Conservation (phyloP, 495 filamentous ascomycete species). For the Lichenothelia convexa region DNA sequence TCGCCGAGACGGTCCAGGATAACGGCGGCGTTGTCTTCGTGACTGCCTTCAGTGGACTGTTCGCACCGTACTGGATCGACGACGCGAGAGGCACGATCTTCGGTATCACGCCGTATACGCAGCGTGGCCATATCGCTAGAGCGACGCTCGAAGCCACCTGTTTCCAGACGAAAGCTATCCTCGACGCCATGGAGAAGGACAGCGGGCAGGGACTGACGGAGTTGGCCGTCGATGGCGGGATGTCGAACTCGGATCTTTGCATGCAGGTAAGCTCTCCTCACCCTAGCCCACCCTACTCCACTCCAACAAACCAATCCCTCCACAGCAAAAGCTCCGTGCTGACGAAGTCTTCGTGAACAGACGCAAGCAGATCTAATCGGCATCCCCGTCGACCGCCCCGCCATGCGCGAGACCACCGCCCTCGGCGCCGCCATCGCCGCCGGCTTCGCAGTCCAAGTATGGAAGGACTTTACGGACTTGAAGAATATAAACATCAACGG, state of each 20-base stretch:
- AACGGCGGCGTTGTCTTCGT: constrained; percentile 89
- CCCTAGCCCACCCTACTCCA: not conserved
- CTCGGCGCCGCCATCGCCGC: constrained; percentile 90
- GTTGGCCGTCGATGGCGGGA: constrained; percentile 81
- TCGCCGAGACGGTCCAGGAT: constrained; percentile 68
- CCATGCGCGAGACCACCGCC: constrained; percentile 87
- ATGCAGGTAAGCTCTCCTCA: constrained; percentile 49
- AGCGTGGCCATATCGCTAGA: constrained; percentile 78
- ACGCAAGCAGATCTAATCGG: constrained; percentile 81
- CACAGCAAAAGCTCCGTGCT: constrained; percentile 3
- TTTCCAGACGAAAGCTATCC: constrained; percentile 86
- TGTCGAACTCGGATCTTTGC: constrained; percentile 83
- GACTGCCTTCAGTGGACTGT: constrained; percentile 87
- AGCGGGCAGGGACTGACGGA: constrained; percentile 56
- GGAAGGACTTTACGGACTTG: constrained; percentile 64
- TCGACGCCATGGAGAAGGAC: constrained; percentile 90
- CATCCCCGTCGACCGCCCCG: constrained; percentile 72
- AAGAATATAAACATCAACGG: constrained; percentile 58
- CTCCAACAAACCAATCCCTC: constrained; percentile 2
- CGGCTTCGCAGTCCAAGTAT: constrained; percentile 69
- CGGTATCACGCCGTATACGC: constrained; percentile 82
- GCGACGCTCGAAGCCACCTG: constrained; percentile 91
- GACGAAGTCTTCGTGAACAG: constrained; percentile 16
- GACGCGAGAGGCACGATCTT: constrained; percentile 86
- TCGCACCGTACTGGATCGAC: constrained; percentile 98